Base-by-base conservation (phyloP, 371 early-diverging fungal genomes). In the Mucor ambiguus region DNA sequence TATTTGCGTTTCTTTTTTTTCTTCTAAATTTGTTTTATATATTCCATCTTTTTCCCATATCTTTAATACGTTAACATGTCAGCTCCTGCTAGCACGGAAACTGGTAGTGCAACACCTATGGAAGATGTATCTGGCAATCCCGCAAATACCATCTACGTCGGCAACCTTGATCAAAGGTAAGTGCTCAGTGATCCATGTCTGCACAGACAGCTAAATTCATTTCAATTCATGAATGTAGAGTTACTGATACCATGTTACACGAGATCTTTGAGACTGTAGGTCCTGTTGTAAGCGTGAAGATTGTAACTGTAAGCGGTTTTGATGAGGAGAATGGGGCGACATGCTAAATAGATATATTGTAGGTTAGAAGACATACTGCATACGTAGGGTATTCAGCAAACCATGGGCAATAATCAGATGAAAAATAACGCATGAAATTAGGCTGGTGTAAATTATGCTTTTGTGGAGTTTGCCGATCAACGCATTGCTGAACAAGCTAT, bases 381-480 rank as follows among this genome's bases (percentile, higher is more conserved):
- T 68, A 61, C 65, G 72, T 72, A 72, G 22, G 58, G 58, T 4
- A 22, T 61, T 44, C 22, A 37, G 16, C 4, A 54, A 38, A 41
- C 8, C 20, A 7, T 38, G 20, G 0, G 7, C n/a, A 33, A 33
- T 10, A 11, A 55, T 48, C 30, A 32, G 10, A 58, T 18, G 46
- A 2, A 11, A 26, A 24, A 22, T 24, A 37, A 37, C 37, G 28
- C 52, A 16, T 28, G 16, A 18, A 18, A 54, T 7, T 66, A 72
- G 72, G 68, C 62, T 52, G 57, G 91, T 32, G 77, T 92, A 63
- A 93, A 91, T 79, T 96, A 93, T 79, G 96, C 94, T n/a, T 96
- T 96, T 75, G 90, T 96, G 48, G 95, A 95, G 72, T 93, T 90
- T 83, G 74, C 68, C 56, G 92, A 91, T 48, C 90, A 89, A 70